Evolutionary conservation across 2,329 filamentous ascomycete species (phyloP), one percentile per base, ranked within the genome.

Genomic region (Trichophyton benhamiae): DNA sequence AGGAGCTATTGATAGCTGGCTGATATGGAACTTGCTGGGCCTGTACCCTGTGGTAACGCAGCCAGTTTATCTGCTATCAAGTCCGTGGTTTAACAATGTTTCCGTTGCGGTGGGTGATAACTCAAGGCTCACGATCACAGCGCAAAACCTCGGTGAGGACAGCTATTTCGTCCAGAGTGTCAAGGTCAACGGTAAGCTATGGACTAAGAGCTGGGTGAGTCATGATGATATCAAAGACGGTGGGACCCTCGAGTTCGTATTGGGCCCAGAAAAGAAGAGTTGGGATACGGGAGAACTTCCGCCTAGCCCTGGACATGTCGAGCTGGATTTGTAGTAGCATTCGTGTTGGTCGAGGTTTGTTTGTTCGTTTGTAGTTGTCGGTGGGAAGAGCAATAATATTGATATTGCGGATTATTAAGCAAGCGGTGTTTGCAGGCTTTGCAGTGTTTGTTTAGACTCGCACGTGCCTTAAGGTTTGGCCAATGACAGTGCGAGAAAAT

Each of bases 191-290:
- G 81, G 79, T 0, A 62, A 79, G 60, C 1, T 61, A 0, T 83
- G 81, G 82, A 66, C 72, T 0, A 78, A 75, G 70, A 83, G 80
- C 60, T 83, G 82, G 82, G 74, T 84, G 17, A 74, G 77, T 61
- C 80, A 83, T 67, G 74, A 77, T 0, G 79, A 83, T 67, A 57
- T 72, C 27, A 71, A 68, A 71, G 67, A 75, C 22, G 79, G 78
- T 0, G 78, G 78, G 0, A 73, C 68, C 8, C 72, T 82, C 30
- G 76, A 82, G 66, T 82, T 82, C 67, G 72, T 73, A 25, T 64
- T 81, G 15, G 69, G 68, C 0, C 52, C 67, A 2, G 71, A 78
- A 30, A 68, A 67, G 62, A 73, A 66, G 27, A 60, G 65, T 2
- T 81, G 79, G 80, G 80, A 82, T 65, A 75, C 70, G 3, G 79